Conservation (phyloP, 108 stramenopile genomes). For the Epipyxis sp. region DNA sequence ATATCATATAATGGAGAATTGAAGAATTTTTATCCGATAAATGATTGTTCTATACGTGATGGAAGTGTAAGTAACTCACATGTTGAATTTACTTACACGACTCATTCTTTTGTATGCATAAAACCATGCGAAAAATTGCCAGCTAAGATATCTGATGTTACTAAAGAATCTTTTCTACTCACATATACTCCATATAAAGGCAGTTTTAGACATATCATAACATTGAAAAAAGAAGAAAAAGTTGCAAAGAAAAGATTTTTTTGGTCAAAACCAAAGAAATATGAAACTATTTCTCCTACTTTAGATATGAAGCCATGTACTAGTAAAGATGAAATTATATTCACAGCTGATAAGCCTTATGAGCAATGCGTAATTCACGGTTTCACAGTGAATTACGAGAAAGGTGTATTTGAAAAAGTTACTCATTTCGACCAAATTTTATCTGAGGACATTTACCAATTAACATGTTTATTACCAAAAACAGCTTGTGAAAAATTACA, state of each 20-base stretch:
- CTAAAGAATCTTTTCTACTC: background rate
- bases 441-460: background rate
- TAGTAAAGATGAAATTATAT: background rate
- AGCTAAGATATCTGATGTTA: background rate
- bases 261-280: background rate
- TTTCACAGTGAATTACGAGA: background rate
- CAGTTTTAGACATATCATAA: background rate
- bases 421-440: background rate
- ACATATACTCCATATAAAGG: background rate
- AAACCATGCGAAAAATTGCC: background rate
- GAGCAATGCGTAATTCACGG: background rate
- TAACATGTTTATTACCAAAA: background rate
- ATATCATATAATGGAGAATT: background rate
- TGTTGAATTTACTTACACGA: background rate
- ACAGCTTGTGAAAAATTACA: background rate
- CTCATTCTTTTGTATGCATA: slow-evolving; percentile 14
- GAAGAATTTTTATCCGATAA: background rate
- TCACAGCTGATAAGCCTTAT: background rate
- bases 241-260: slow-evolving; percentile 4
- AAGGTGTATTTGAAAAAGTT: background rate
- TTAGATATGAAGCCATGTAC: background rate
- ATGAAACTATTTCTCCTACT: background rate
- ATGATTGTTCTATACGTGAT: slow-evolving; percentile 23
- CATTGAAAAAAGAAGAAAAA: background rate
- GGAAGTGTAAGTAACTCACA: slow-evolving; percentile 1